Base-by-base conservation (phyloP, 2,329 filamentous ascomycete species). In the Diplocarpon rosae region DNA sequence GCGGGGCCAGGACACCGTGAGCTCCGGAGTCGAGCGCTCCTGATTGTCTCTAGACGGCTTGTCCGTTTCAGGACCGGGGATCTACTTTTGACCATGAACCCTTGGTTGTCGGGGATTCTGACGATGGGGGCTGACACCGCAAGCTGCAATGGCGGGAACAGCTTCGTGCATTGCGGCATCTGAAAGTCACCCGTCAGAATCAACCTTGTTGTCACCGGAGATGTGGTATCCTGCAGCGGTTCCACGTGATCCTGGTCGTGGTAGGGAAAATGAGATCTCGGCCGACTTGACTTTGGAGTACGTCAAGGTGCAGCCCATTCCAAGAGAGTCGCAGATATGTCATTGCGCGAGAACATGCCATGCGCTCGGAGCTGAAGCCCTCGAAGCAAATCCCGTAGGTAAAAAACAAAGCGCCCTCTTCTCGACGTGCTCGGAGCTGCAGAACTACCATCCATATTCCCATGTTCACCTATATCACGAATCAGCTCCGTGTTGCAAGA, bases 1-100 rank as follows among this genome's bases (percentile, higher is more conserved):
- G 65, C 2, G 75, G 74, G 1, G 76, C 69, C 29, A 77, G 57
- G 13, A 78, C 67, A 9, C 73, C 75, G 50, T 78, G 74, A 35
- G 75, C 73, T 31, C 75, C 75, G 31, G 69, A 64, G 53, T 78
- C 74, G 15, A 78, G 64, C 1, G 74, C 74, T n/a, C 75, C 70
- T 73, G 41, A 27, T 13, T 10, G 30, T 37, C 40, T 28, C 53
- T 34, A 52, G 45, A 29, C 36, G 24, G 29, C 33, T n/a, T n/a
- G 43, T 43, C 53, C 51, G 42, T 54, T 46, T 14, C 49, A 48
- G 15, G 11, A 10, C 1, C n/a, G 37, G 33, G 14, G 11, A 58
- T 69, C 62, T 57, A 73, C 72, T 66, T 62, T 76, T 76, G 29
- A 76, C 66, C 70, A 76, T 73, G 66, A 67, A 75, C 1, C 66